Conservation (phyloP, 768 basidiomycete genomes). For the Hygrocybe punicea region DNA sequence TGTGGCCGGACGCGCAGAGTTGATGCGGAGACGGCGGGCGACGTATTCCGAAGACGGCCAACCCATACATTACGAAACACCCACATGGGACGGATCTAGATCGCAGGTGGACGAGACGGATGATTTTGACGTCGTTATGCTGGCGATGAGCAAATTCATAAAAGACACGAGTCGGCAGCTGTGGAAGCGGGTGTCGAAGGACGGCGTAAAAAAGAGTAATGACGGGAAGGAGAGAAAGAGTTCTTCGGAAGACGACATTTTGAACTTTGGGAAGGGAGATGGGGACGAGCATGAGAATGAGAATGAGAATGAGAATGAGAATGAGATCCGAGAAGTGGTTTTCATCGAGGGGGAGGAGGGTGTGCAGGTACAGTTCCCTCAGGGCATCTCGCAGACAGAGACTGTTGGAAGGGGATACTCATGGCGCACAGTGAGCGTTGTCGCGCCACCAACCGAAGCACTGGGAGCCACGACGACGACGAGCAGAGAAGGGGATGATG, state of each 20-base stretch:
- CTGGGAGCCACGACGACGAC: not conserved
- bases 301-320: too few relatives aligned
- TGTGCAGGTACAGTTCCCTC: slow-evolving; percentile 24
- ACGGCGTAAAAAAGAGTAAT: slow-evolving; percentile 24
- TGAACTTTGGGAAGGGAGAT: not conserved
- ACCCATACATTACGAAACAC: not conserved
- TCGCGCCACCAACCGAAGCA: not conserved
- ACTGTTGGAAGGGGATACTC: slow-evolving; percentile 5
- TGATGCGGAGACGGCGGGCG: slow-evolving; percentile 37
- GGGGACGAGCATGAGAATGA: slow-evolving; percentile 14
- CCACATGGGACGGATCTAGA: not conserved
- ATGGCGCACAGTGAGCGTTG: slow-evolving; percentile 2
- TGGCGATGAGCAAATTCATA: slow-evolving; percentile 48
- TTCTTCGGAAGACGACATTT: not conserved
- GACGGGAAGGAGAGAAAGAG: slow-evolving; percentile 1
- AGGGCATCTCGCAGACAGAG: slow-evolving; percentile 5
- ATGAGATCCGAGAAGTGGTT: slow-evolving; percentile 11
- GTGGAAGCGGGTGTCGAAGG: slow-evolving; percentile 49
- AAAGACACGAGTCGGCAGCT: slow-evolving; percentile 49
- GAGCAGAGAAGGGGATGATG: too few relatives aligned
- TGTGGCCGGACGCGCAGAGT: slow-evolving; percentile 47
- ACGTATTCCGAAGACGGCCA: slow-evolving; percentile 10
- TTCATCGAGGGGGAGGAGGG: slow-evolving; percentile 23
- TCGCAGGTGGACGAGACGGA: slow-evolving; percentile 13
- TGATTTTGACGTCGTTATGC: slow-evolving; percentile 45